Evolutionary conservation across 1,284 basidiomycete genomes (phyloP).

Genomic region (Malassezia sympodialis): DNA sequence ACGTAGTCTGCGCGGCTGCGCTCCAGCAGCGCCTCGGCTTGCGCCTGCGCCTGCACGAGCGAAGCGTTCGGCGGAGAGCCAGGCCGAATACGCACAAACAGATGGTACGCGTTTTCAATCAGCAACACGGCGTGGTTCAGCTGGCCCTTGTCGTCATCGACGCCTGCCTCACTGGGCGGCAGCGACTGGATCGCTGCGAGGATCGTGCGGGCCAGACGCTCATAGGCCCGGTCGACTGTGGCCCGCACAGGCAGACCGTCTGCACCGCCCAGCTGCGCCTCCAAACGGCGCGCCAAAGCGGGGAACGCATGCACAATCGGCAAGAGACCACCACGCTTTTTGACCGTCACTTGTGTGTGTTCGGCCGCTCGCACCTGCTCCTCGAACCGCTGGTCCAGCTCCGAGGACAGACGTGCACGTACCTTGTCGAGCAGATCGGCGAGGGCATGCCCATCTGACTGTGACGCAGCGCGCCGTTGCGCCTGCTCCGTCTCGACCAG

Average conservation of each 20-base stretch:
- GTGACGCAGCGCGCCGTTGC: slow-evolving; percentile 57
- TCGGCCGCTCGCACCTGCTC: slow-evolving; percentile 71
- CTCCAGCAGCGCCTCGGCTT: slow-evolving; percentile 58
- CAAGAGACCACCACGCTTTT: slow-evolving; percentile 84
- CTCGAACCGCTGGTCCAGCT: slow-evolving; percentile 35
- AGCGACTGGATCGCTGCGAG: slow-evolving; percentile 87
- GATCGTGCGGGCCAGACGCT: slow-evolving; percentile 74
- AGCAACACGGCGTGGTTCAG: slow-evolving; percentile 91
- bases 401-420: slow-evolving; percentile 51
- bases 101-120: slow-evolving; percentile 93
- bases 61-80: slow-evolving; percentile 51
- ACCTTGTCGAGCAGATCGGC: slow-evolving; percentile 61
- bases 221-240: slow-evolving; percentile 72
- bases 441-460: neutral
- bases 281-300: slow-evolving; percentile 70
- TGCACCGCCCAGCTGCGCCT: slow-evolving; percentile 66
- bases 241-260: slow-evolving; percentile 64
- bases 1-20: slow-evolving; percentile 78
- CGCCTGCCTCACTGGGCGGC: slow-evolving; percentile 68
- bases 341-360: slow-evolving; percentile 76
- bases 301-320: slow-evolving; percentile 89
- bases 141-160: slow-evolving; percentile 70
- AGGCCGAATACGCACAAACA: slow-evolving; percentile 62
- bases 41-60: slow-evolving; percentile 66
- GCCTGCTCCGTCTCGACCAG: slow-evolving; percentile 70